Evolutionary conservation across 176 grass and related monocot species (phyloP), one percentile per base, ranked within the genome.

Genomic region (Lolium rigidum): DNA sequence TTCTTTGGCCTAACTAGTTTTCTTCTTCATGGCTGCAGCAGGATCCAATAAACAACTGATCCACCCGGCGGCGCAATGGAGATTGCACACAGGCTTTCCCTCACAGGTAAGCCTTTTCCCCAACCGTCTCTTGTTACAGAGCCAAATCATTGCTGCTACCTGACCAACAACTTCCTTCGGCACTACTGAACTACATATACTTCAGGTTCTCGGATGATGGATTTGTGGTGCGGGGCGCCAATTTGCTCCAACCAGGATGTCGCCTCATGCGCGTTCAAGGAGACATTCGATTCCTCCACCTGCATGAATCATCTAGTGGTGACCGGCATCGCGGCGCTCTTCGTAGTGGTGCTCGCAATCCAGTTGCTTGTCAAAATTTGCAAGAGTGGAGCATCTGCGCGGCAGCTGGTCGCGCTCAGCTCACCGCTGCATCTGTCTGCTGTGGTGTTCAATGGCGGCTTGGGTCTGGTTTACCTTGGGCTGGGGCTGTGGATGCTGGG

Each of bases 301-400:
- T 95, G 96, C 86, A 12, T 22, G 50, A 98, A 98, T 44, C 91
- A 98, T 74, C 84, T 94, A 0, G 18, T 73, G 14, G 70, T 51
- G 18, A 52, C 44, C 13, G 86, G 16, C 24, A 22, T 84, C n/a
- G 26, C 7, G 8, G 10, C 38, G 4, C 18, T 90, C 37, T 16
- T 98, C 2, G 1, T 78, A 50, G 2, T 89, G 10, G n/a, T 49
- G 2, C 65, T 95, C 11, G 58, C 68, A 1, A 2, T 91, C 37
- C 82, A 91, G 26, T 41, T 98, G 22, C 18, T 92, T 11, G 70
- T 94, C 46, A 89, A 84, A 86, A 15, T 91, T 50, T 10, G 20
- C 5, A 95, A 51, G 63, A 80, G 70, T 20, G 48, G 58, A 21
- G 81, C 41, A 3, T 38, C 78, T 0, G 51, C 0, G 25, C 77